These are phyloP conservation scores for Cucurbita ficifolia DNA, from an alignment of 306 rosid species.

Conservation along the genomic window DNA sequence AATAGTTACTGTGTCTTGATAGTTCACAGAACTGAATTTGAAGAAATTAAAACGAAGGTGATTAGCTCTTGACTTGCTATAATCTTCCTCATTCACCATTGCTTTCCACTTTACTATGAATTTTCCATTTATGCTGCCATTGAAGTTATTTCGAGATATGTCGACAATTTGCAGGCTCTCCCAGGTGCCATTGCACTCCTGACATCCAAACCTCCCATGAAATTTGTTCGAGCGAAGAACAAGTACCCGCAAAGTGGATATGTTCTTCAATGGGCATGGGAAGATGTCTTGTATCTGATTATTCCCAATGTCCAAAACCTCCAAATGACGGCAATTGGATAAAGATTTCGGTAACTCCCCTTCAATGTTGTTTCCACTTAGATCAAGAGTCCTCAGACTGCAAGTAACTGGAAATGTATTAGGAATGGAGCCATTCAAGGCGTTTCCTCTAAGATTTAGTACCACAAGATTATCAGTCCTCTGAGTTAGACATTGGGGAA, in stretches of 20 bases:
- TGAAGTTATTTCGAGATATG: slow-evolving; percentile 9
- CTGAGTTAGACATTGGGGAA: slow-evolving; percentile 7
- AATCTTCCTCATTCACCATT: neutral
- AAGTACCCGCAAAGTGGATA: slow-evolving; percentile 16
- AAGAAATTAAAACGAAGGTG: neutral
- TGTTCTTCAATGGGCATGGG: slow-evolving; percentile 11
- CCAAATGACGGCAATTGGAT: slow-evolving; percentile 10
- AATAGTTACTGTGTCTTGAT: neutral
- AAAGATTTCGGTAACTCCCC: slow-evolving; percentile 16
- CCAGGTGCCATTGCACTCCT: neutral
- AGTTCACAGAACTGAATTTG: neutral
- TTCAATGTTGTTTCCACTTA: slow-evolving; percentile 6
- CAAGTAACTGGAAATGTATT: slow-evolving; percentile 6
- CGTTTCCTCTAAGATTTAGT: slow-evolving; percentile 15
- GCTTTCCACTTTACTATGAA: neutral
- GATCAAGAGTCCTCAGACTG: slow-evolving; percentile 8
- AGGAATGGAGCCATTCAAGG: neutral
- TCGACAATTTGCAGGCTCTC: slow-evolving; percentile 4
- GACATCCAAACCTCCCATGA: slow-evolving; percentile 6
- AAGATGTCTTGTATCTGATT: neutral
- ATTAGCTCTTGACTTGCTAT: neutral
- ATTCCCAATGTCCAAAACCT: slow-evolving; percentile 23
- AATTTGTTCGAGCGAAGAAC: slow-evolving; percentile 18
- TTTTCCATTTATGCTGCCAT: neutral
- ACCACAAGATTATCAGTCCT: slow-evolving; percentile 4